Evolutionary conservation across 805 yeast genomes (phyloP).

Genomic region (Yamadazyma endophytica): DNA sequence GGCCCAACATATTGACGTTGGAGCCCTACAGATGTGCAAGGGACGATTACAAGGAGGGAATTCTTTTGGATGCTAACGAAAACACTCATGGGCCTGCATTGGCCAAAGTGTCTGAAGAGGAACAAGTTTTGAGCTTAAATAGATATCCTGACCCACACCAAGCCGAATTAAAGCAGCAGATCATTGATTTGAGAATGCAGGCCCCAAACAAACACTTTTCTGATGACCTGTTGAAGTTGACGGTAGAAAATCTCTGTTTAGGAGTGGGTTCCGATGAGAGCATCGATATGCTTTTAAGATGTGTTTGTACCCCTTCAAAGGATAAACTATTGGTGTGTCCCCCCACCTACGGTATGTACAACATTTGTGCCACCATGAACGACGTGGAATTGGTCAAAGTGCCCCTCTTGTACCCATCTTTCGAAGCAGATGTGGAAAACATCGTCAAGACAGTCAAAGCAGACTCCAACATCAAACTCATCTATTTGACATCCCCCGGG

Average conservation of each 20-base stretch:
- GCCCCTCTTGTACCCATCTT: slow-evolving; percentile 53
- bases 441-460: slow-evolving; percentile 47
- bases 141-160: slow-evolving; percentile 99
- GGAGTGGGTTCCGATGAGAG: slow-evolving; percentile 99
- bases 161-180: slow-evolving; percentile 61
- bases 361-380: slow-evolving; percentile 84
- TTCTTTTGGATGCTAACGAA: slow-evolving; percentile 92
- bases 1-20: slow-evolving; percentile 79
- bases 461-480: slow-evolving; percentile 66
- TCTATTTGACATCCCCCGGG: slow-evolving; percentile 92
- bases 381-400: slow-evolving; percentile 77
- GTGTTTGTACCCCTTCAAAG: slow-evolving; percentile 74
- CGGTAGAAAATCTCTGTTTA: slow-evolving; percentile 71
- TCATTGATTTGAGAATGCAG: slow-evolving; percentile 67
- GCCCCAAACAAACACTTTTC: slow-evolving; percentile 29
- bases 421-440: slow-evolving; percentile 53
- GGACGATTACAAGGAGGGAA: slow-evolving; percentile 88
- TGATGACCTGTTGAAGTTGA: slow-evolving; percentile 21
- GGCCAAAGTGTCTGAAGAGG: slow-evolving; percentile 37
- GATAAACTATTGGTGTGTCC: slow-evolving; percentile 86
- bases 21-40: slow-evolving; percentile 97
- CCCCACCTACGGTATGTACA: slow-evolving; percentile 97
- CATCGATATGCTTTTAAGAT: slow-evolving; percentile 82
- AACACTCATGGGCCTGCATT: slow-evolving; percentile 90
- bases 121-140: slow-evolving; percentile 57